phyloP scores from a whole-genome alignment of 768 basidiomycete genomes.

The Boletus sp. region DNA sequence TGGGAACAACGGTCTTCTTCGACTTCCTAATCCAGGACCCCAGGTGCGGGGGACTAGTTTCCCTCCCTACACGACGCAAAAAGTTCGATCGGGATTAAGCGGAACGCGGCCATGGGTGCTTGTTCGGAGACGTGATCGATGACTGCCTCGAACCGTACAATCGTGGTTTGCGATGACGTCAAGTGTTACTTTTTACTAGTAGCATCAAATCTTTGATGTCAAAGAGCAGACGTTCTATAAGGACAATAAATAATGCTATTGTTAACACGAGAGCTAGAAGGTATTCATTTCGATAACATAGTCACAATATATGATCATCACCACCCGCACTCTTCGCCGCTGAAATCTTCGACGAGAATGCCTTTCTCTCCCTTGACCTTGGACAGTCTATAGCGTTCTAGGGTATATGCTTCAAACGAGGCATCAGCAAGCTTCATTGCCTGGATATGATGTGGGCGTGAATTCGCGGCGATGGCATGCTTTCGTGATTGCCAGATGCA shows the following conservation, averaged over 20 bases:
- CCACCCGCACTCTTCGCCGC: constrained; percentile 69
- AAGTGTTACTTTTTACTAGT: not conserved
- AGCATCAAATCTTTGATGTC: not conserved
- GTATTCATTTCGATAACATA: constrained; percentile 3
- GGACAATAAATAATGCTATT: no score
- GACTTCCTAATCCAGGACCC: no score
- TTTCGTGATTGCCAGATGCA: constrained; percentile 93
- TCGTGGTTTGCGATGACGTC: not conserved
- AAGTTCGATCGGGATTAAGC: no score
- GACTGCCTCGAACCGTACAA: not conserved
- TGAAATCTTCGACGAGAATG: constrained; percentile 60
- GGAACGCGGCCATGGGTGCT: no score
- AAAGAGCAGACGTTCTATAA: no score
- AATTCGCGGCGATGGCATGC: constrained; percentile 79
- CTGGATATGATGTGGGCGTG: constrained; percentile 73
- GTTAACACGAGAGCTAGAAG: not conserved
- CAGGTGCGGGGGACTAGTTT: no score
- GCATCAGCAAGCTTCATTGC: constrained; percentile 79
- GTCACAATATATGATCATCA: constrained; percentile 29
- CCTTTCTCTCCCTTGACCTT: constrained; percentile 61
- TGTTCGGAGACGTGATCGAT: not conserved
- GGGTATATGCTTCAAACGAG: constrained; percentile 75
- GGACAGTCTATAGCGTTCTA: constrained; percentile 72
- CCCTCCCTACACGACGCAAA: no score
- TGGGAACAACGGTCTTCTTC: no score